Conservation (phyloP, 2,329 filamentous ascomycete species). For the Aspergillus tanneri region DNA sequence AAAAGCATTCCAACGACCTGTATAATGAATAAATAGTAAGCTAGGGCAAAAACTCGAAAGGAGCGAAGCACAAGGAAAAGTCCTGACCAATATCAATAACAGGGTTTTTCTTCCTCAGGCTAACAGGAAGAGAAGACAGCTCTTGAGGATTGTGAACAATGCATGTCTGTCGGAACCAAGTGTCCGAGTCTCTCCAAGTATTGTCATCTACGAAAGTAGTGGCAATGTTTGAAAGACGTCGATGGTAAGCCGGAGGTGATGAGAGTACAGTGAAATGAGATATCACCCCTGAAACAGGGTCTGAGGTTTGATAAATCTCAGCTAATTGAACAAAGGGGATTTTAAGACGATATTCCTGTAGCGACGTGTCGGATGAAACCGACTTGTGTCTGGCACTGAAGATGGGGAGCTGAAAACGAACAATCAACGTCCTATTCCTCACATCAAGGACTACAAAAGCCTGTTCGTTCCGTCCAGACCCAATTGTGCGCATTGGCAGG, state of each 20-base stretch:
- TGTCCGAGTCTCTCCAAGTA: slow-evolving; percentile 57
- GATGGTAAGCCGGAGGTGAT: slow-evolving; percentile 48
- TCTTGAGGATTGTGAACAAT: slow-evolving; percentile 51
- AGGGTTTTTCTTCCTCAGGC: slow-evolving; percentile 50
- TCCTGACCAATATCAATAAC: slow-evolving; percentile 62
- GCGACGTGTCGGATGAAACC: neutral
- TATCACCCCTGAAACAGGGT: slow-evolving; percentile 16
- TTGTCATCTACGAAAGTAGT: slow-evolving; percentile 44
- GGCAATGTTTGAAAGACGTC: slow-evolving; percentile 34
- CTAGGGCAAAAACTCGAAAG: neutral
- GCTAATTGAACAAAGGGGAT: slow-evolving; percentile 48
- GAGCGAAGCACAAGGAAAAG: slow-evolving; percentile 19
- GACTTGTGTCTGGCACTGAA: slow-evolving; percentile 14
- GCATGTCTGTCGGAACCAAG: slow-evolving; percentile 65
- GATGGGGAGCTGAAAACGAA: slow-evolving; percentile 46
- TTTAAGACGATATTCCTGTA: slow-evolving; percentile 42
- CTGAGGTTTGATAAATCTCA: slow-evolving; percentile 36
- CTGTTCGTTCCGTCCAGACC: slow-evolving; percentile 17
- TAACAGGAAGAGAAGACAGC: slow-evolving; percentile 40
- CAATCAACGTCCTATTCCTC: slow-evolving; percentile 43
- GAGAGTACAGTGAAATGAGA: slow-evolving; percentile 43
- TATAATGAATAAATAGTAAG: too few relatives aligned
- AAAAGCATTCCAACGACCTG: slow-evolving; percentile 64
- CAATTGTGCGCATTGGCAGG: slow-evolving; percentile 57
- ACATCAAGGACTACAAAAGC: slow-evolving; percentile 46